Conservation (phyloP, 1,284 basidiomycete genomes). For the Vanrija sp. region DNA sequence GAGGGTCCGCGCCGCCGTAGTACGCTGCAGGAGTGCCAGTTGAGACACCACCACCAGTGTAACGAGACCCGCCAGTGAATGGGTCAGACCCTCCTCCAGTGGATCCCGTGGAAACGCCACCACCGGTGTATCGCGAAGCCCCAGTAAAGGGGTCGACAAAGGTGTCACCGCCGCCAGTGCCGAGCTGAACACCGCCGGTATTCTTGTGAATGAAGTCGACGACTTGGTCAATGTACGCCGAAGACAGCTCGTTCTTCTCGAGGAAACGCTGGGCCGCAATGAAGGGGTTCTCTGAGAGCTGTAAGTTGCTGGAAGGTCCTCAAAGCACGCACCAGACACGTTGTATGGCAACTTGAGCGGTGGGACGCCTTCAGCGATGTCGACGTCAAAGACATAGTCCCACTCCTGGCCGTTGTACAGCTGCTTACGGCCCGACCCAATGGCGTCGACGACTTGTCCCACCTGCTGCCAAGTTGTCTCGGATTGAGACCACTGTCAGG, state of each 20-base stretch:
- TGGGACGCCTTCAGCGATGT: slow-evolving; percentile 87
- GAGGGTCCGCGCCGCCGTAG: slow-evolving; percentile 7
- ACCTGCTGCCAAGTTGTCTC: slow-evolving; percentile 80
- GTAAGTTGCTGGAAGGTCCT: background rate
- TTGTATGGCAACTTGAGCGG: slow-evolving; percentile 95
- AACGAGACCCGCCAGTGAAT: slow-evolving; percentile 30
- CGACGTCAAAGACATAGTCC: slow-evolving; percentile 98
- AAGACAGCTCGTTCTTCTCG: slow-evolving; percentile 74
- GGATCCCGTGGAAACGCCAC: slow-evolving; percentile 17
- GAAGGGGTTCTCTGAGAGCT: slow-evolving; percentile 77
- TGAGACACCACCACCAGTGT: slow-evolving; percentile 18
- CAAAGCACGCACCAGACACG: slow-evolving; percentile 59
- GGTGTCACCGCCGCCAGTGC: slow-evolving; percentile 51
- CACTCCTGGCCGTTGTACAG: slow-evolving; percentile 89
- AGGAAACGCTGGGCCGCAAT: slow-evolving; percentile 86
- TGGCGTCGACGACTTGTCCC: slow-evolving; percentile 91
- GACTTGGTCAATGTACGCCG: slow-evolving; percentile 82
- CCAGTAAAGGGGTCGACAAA: slow-evolving; percentile 90
- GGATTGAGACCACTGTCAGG: slow-evolving; percentile 68
- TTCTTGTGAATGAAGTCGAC: slow-evolving; percentile 93
- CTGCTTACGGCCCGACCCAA: slow-evolving; percentile 80
- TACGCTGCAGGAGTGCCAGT: background rate
- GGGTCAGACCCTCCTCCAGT: slow-evolving; percentile 26
- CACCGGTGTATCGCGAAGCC: slow-evolving; percentile 55
- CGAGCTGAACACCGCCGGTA: slow-evolving; percentile 68